A percentile compares a stretch with the other conserved stretches of the same genome.
These are phyloP conservation scores for Tetrapyrgos nigripes DNA, from an alignment of 1,284 basidiomycete genomes.

Conservation along the genomic window DNA sequence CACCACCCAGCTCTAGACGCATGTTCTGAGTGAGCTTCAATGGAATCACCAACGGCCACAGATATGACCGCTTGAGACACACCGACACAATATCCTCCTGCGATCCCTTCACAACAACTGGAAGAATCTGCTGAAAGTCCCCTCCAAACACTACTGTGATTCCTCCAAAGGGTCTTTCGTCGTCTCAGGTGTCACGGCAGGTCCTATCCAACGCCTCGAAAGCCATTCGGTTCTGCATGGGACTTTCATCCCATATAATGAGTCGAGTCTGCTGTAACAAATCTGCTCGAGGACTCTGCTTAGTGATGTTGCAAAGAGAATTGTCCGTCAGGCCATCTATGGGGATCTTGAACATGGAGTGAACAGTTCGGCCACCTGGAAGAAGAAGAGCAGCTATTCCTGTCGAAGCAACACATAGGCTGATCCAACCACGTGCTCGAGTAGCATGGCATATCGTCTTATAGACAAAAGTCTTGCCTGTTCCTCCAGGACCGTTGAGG, in stretches of 20 bases:
- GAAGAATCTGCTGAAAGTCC: too few species aligned
- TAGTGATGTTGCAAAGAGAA: slow-evolving; percentile 39
- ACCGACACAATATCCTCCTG: slow-evolving; percentile 44
- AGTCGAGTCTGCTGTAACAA: slow-evolving; percentile 31
- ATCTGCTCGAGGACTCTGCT: slow-evolving; percentile 28
- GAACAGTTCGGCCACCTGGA: slow-evolving; percentile 46
- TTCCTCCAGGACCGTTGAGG: slow-evolving; percentile 51
- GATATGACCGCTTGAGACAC: slow-evolving; percentile 35
- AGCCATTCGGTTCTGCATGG: slow-evolving; percentile 37
- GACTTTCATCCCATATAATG: too few species aligned
- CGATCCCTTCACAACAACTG: too few species aligned
- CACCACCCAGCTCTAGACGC: slow-evolving; percentile 32
- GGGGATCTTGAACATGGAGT: slow-evolving; percentile 52
- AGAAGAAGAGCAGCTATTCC: slow-evolving; percentile 52
- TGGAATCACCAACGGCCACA: slow-evolving; percentile 41
- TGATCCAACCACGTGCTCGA: slow-evolving; percentile 32
- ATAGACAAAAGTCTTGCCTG: slow-evolving; percentile 56
- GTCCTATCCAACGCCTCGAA: slow-evolving; percentile 41
- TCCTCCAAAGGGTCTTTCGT: slow-evolving; percentile 43
- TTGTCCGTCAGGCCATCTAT: slow-evolving; percentile 34
- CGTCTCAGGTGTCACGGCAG: slow-evolving; percentile 31
- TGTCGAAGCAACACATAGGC: slow-evolving; percentile 52
- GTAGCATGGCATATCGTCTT: slow-evolving; percentile 43
- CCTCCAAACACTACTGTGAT: slow-evolving; percentile 41
- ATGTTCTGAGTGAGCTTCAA: slow-evolving; percentile 44